Conservation (phyloP, 2,329 filamentous ascomycete genomes). For the Scedosporium boydii region DNA sequence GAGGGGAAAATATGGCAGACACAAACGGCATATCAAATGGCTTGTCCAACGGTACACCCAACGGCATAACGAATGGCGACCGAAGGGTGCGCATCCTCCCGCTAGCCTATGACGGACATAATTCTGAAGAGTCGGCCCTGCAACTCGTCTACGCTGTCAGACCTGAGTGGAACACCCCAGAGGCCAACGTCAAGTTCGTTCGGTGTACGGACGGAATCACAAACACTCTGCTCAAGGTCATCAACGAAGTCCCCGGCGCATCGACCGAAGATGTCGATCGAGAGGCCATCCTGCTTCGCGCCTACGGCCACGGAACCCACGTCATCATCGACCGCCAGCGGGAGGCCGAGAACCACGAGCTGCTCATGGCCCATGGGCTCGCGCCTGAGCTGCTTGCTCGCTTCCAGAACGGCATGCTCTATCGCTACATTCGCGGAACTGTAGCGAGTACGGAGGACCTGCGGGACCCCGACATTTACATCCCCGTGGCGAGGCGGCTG, state of each 20-base stretch:
- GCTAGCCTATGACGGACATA: conserved; percentile 65
- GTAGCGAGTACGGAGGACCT: conserved; percentile 76
- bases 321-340: conserved; percentile 92
- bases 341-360: conserved; percentile 69
- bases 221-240: conserved; percentile 78
- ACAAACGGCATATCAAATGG: conserved; percentile 1
- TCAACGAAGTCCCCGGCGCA: conserved; percentile 57
- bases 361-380: conserved; percentile 73
- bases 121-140: conserved; percentile 70
- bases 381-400: conserved; percentile 82
- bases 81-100: conserved; percentile 55
- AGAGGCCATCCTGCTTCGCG: conserved; percentile 79
- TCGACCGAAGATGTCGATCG: conserved; percentile 67
- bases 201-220: conserved; percentile 98
- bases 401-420: conserved; percentile 93
- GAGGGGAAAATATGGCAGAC: background rate
- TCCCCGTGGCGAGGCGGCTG: conserved; percentile 71
- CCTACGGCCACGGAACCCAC: conserved; percentile 90
- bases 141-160: conserved; percentile 69
- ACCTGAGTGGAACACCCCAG: conserved; percentile 70
- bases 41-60: background rate
- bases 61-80: conserved; percentile 16
- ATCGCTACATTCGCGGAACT: conserved; percentile 76
- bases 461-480: conserved; percentile 64
- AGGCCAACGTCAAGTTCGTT: conserved; percentile 71